phyloP scores from a whole-genome alignment of 2,329 filamentous ascomycete genomes.

The Aspergillus sp. region DNA sequence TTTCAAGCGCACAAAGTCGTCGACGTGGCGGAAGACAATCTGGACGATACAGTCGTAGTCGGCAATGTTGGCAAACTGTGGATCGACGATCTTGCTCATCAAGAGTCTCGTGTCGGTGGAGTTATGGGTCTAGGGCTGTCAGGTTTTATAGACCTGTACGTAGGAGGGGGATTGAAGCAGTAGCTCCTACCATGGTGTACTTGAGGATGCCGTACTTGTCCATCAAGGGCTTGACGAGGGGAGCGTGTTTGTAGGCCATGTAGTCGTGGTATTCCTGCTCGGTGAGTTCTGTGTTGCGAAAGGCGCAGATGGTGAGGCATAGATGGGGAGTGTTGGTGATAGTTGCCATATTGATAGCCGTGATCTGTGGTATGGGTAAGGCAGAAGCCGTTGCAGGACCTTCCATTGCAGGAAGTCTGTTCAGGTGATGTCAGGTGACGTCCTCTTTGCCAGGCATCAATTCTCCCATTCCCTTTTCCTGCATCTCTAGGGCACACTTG shows the following conservation, averaged over 20 bases:
- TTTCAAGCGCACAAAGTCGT: constrained; percentile 42
- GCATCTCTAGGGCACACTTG: too few relatives aligned
- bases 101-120: constrained; percentile 24
- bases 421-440: too few relatives aligned
- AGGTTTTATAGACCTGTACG: neutral
- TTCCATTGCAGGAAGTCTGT: too few relatives aligned
- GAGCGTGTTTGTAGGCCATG: constrained; percentile 40
- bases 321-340: too few relatives aligned
- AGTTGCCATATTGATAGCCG: too few relatives aligned
- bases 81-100: constrained; percentile 37
- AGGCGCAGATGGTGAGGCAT: constrained; percentile 43
- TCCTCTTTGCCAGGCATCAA: too few relatives aligned
- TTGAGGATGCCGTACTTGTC: constrained; percentile 40
- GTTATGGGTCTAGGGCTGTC: constrained; percentile 35
- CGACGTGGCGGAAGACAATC: constrained; percentile 37
- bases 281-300: constrained; percentile 40
- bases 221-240: constrained; percentile 41
- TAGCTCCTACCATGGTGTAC: constrained; percentile 27
- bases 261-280: constrained; percentile 41
- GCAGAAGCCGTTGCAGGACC: too few relatives aligned
- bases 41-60: constrained; percentile 45
- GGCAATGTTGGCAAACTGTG: constrained; percentile 41
- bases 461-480: too few relatives aligned
- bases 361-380: too few relatives aligned
- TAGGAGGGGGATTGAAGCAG: neutral